Percentiles rank a stretch among this genome's conserved stretches.
phyloP scores from a whole-genome alignment of 169 alveolate genomes.

The Cryptosporidium parvum region DNA sequence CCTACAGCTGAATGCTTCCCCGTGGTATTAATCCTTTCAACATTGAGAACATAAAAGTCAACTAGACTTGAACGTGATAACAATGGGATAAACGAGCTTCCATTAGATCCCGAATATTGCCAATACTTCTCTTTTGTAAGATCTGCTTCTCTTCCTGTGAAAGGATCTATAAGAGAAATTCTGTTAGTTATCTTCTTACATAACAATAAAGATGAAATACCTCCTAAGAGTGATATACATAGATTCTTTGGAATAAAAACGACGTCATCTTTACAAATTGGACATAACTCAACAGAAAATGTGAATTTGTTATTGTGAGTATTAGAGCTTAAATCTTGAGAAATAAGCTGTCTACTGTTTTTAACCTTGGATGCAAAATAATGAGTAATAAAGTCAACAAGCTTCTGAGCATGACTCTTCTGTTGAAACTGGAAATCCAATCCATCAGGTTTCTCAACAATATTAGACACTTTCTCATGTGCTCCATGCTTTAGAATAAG shows the following conservation, averaged over 20 bases:
- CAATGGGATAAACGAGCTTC: conserved; percentile 35
- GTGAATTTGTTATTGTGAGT: conserved; percentile 93
- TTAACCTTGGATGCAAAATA: conserved; percentile 88
- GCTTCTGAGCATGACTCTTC: conserved; percentile 93
- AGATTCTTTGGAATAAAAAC: conserved; percentile 91
- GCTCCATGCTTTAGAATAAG: conserved; percentile 94
- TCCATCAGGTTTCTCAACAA: conserved; percentile 95
- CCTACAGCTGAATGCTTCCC: not conserved
- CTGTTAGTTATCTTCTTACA: conserved; percentile 87
- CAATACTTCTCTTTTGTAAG: conserved; percentile 87
- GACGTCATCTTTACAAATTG: conserved; percentile 97
- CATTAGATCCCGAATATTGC: conserved; percentile 82
- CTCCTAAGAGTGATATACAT: conserved; percentile 89
- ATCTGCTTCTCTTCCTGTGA: conserved; percentile 86
- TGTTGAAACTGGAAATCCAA: conserved; percentile 95
- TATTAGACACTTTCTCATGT: conserved; percentile 91
- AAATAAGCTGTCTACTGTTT: conserved; percentile 90
- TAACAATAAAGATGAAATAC: conserved; percentile 89
- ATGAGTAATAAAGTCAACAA: conserved; percentile 93
- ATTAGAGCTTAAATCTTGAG: conserved; percentile 92
- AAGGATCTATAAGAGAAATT: conserved; percentile 88
- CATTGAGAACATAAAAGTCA: conserved; percentile 64
- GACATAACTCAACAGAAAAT: conserved; percentile 93
- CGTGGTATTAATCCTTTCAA: conserved; percentile 1
- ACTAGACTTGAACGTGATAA: conserved; percentile 59